Evolutionary conservation across 345 rosid species (phyloP).

Genomic region (Moricandia moricandioides): DNA sequence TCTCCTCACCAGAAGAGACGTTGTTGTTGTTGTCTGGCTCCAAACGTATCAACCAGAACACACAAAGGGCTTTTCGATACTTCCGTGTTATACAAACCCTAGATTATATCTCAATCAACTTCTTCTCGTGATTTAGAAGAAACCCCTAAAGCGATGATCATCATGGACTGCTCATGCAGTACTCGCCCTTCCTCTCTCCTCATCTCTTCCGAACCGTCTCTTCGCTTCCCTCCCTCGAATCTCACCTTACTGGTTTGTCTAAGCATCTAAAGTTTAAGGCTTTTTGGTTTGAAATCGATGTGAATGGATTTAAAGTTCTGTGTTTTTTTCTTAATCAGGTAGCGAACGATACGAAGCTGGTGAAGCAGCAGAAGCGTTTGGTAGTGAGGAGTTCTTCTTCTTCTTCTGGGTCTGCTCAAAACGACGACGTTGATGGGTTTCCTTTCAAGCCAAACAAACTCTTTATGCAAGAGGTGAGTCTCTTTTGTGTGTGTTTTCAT

Average conservation of each 20-base stretch:
- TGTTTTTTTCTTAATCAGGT: not conserved
- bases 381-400: constrained; percentile 37
- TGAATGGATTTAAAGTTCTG: not conserved
- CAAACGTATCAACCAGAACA: not conserved
- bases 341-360: not conserved
- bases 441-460: constrained; percentile 57
- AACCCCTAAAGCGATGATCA: not conserved
- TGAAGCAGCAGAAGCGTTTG: constrained; percentile 36
- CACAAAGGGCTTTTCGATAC: not conserved
- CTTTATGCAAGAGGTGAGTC: constrained; percentile 88
- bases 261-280: not conserved
- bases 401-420: constrained; percentile 50
- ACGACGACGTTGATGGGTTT: constrained; percentile 48
- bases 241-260: not conserved
- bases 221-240: not conserved
- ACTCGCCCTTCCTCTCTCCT: not conserved
- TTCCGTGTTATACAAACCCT: not conserved
- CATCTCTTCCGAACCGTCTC: not conserved
- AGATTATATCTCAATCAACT: not conserved
- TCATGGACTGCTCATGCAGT: not conserved
- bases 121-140: not conserved
- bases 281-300: not conserved
- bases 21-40: not conserved
- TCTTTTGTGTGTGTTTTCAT: too few species aligned
- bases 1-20: not conserved